Base-by-base conservation (phyloP, 1,139 yeast genomes). In the Yarrowia galli region DNA sequence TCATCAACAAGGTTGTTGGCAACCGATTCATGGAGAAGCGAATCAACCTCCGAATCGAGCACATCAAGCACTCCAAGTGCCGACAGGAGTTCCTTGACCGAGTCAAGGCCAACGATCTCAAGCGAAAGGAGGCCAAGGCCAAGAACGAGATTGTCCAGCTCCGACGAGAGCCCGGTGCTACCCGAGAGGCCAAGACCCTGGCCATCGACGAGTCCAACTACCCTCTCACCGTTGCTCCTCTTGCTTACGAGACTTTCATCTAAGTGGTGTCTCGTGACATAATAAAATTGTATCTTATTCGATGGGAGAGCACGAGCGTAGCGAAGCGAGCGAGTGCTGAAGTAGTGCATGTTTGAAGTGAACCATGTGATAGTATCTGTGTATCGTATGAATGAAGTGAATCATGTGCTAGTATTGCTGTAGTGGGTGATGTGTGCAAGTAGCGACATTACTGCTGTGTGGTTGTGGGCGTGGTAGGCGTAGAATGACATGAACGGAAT, bases 61-160 rank as follows among this genome's bases (percentile, higher is more conserved):
- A 95, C 87, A 87, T 95, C 81, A 93, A 92, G 88, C 99, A 95
- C 92, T 95, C 99, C 81, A 95, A 95, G 86, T 95, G 99, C 88
- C 95, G 99, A 87, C 92, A 91, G 84, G 98, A 95, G 85, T 95
- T 95, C 85, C 87, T 95, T 84, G 89, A 91, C 89, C 92, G 99
- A 88, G 99, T 95, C 80, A 93, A 92, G 88, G 81, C 89, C 80
- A 95, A 95, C 85, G 97, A 97, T 82, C 95, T 92, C 78, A 88
- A 87, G 86, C 91, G 89, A 87, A 84, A 83, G 79, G 98, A 90
- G 83, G 99, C 99, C 77, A 93, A 92, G 88, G 95, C 90, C 75
- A 85, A 89, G 81, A 99, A 99, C 83, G 89, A 87, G 81, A 84
- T 91, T 77, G 95, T 92, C 75, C 86, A 85, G 85, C 90, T 95